Percentiles rank a stretch among this genome's conserved stretches.
Conservation (phyloP, 768 basidiomycete species). For the Auricularia sp. region DNA sequence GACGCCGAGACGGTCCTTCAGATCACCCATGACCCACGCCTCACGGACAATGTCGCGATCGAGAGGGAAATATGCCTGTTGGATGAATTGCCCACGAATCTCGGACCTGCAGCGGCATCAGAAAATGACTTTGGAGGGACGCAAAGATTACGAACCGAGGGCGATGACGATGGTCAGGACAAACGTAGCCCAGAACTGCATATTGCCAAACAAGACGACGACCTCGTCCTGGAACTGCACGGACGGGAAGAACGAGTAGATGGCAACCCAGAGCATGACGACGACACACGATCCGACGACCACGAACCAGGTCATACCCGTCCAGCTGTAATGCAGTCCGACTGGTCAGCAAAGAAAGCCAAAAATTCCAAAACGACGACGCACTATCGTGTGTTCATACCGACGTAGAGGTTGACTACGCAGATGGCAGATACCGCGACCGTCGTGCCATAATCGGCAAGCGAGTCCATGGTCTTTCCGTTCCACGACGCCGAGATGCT, state of each 20-base stretch:
- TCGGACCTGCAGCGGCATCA: constrained; percentile 46
- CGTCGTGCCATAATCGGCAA: constrained; percentile 87
- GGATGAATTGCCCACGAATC: constrained; percentile 70
- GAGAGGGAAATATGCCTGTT: constrained; percentile 61
- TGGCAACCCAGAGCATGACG: constrained; percentile 78
- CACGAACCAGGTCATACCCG: constrained; percentile 73
- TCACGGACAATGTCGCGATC: constrained; percentile 91
- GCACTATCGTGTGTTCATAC: constrained; percentile 82
- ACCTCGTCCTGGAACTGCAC: constrained; percentile 67
- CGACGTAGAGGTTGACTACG: constrained; percentile 82
- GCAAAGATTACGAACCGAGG: constrained; percentile 41
- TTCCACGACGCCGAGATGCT: constrained; percentile 70
- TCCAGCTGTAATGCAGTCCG: constrained; percentile 45
- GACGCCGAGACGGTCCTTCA: constrained; percentile 74
- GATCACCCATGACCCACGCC: constrained; percentile 76
- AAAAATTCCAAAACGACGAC: constrained; percentile 27
- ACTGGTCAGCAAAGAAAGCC: not conserved
- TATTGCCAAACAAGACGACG: constrained; percentile 59
- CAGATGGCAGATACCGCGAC: constrained; percentile 81
- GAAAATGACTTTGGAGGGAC: not conserved
- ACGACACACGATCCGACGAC: constrained; percentile 71
- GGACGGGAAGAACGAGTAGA: constrained; percentile 76
- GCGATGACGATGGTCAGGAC: constrained; percentile 59
- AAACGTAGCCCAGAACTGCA: constrained; percentile 80
- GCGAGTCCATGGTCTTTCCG: constrained; percentile 66